A percentile compares a stretch with the other conserved stretches of the same genome.
These are phyloP conservation scores for Aspergillus ochraceoroseus DNA, from an alignment of 2,329 filamentous ascomycete species.

Conservation along the genomic window DNA sequence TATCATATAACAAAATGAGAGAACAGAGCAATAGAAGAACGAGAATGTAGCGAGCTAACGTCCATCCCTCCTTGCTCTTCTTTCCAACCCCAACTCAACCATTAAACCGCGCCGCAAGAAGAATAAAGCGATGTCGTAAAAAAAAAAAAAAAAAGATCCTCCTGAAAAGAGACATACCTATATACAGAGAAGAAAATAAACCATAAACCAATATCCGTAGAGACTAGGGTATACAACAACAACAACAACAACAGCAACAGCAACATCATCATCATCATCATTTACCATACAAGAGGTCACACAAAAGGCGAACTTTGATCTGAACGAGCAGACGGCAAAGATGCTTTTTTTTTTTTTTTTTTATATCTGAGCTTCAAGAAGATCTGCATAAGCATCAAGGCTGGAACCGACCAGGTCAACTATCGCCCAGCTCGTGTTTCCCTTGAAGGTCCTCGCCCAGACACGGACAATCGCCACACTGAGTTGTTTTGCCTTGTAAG, in stretches of 20 bases:
- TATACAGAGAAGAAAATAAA: slow-evolving; percentile 22
- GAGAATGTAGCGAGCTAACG: too few relatives aligned
- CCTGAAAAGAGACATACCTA: slow-evolving; percentile 14
- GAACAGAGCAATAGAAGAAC: too few relatives aligned
- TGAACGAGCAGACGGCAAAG: too few relatives aligned
- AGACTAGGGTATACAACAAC: slow-evolving; percentile 23
- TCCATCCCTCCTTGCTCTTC: neutral
- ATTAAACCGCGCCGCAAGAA: too few relatives aligned
- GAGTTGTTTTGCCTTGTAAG: slow-evolving; percentile 43
- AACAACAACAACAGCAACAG: too few relatives aligned
- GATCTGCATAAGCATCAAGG: slow-evolving; percentile 45
- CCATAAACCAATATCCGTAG: slow-evolving; percentile 8
- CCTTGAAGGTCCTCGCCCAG: slow-evolving; percentile 46
- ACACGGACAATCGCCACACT: slow-evolving; percentile 48
- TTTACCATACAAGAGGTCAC: slow-evolving; percentile 13
- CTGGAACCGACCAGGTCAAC: slow-evolving; percentile 46
- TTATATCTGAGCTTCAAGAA: slow-evolving; percentile 36
- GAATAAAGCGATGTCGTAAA: slow-evolving; percentile 11
- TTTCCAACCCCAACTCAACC: neutral
- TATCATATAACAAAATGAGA: too few relatives aligned
- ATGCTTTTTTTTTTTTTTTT: too few relatives aligned
- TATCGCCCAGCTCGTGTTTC: slow-evolving; percentile 48
- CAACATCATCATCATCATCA: slow-evolving; percentile 11
- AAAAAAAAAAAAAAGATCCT: slow-evolving; percentile 4
- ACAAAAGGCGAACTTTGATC: slow-evolving; percentile 2